Evolutionary conservation across 2,329 filamentous ascomycete species (phyloP).

Genomic region (Elsinoe fawcettii): DNA sequence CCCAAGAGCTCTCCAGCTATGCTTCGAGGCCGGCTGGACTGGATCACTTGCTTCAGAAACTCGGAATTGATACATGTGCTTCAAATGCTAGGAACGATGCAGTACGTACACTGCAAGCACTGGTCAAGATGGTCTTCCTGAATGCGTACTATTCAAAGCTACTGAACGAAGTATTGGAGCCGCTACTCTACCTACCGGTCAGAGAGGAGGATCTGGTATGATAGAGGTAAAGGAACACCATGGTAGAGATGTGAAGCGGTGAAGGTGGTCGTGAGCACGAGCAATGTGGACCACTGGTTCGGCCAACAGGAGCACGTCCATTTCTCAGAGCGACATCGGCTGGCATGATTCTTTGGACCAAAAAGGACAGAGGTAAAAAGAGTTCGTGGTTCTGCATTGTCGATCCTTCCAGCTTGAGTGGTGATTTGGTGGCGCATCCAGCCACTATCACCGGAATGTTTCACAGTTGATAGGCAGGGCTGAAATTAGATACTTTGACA

Average conservation of each 20-base stretch:
- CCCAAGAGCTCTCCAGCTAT: conserved; percentile 19
- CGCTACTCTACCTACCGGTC: not conserved
- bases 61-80: conserved; percentile 15
- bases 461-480: not conserved
- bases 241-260: too few species aligned
- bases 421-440: not conserved
- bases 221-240: not conserved
- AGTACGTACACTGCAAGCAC: conserved; percentile 20
- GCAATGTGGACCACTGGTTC: not conserved
- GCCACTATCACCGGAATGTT: not conserved
- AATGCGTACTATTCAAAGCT: conserved; percentile 11
- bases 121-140: conserved; percentile 21
- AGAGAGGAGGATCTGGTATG: not conserved
- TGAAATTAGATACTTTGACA: not conserved
- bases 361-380: not conserved
- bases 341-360: not conserved
- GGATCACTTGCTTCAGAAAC: conserved; percentile 17
- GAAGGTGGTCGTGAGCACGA: not conserved
- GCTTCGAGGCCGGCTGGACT: conserved; percentile 20
- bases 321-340: too few species aligned
- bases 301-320: not conserved
- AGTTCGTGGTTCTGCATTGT: not conserved
- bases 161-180: not conserved
- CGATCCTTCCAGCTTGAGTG: not conserved
- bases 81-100: conserved; percentile 22